phyloP scores from a whole-genome alignment of 2,329 filamentous ascomycete genomes.

The Botrytis byssoidea region DNA sequence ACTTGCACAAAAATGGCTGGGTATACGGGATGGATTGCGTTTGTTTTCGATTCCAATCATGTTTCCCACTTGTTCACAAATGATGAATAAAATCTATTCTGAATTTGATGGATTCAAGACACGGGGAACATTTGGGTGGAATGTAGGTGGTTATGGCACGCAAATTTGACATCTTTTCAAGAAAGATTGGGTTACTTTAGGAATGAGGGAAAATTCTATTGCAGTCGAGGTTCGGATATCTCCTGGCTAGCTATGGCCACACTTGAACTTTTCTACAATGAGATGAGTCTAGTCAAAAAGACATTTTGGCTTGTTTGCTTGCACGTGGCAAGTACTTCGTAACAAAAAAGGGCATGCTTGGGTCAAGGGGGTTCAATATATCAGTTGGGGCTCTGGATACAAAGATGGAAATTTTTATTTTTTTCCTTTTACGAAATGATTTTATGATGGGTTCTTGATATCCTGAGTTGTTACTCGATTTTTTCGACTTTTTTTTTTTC shows the following conservation, averaged over 20 bases:
- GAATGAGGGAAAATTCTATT: slow-evolving; percentile 2
- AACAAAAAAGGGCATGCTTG: slow-evolving; percentile 13
- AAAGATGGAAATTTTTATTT: slow-evolving; percentile 4
- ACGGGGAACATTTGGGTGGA: slow-evolving; percentile 12
- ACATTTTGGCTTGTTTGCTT: slow-evolving; percentile 9
- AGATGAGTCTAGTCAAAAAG: background rate
- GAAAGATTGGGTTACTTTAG: slow-evolving; percentile 13
- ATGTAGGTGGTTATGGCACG: slow-evolving; percentile 9
- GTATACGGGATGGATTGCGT: slow-evolving; percentile 26
- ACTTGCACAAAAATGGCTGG: slow-evolving; percentile 37
- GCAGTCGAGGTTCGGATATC: background rate
- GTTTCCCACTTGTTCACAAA: slow-evolving; percentile 10
- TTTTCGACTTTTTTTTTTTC: slow-evolving; percentile 2
- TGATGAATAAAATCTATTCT: slow-evolving; percentile 1
- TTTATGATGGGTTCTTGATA: slow-evolving; percentile 22
- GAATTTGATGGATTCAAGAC: background rate
- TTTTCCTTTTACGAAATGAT: slow-evolving; percentile 17
- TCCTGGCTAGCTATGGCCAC: slow-evolving; percentile 1
- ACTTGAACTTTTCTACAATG: background rate
- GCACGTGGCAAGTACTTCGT: background rate
- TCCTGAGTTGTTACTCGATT: slow-evolving; percentile 14
- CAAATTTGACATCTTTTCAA: slow-evolving; percentile 17
- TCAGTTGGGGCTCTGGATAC: slow-evolving; percentile 18
- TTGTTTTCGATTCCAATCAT: slow-evolving; percentile 24
- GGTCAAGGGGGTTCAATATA: slow-evolving; percentile 20